phyloP scores from a whole-genome alignment of 805 yeast genomes.

The Saccharomycopsis amapae region DNA sequence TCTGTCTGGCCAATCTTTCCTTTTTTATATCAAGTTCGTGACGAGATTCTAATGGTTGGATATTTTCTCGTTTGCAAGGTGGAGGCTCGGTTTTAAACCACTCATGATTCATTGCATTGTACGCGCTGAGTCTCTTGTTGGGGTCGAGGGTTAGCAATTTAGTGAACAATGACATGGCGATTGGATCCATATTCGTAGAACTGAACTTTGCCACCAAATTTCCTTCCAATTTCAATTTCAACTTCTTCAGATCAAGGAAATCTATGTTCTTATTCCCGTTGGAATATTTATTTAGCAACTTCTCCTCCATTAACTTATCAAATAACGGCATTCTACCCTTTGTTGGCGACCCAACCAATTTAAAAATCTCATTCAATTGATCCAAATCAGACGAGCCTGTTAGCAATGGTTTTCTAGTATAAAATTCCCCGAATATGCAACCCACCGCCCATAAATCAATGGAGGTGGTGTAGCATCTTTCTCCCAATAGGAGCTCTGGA shows the following conservation, averaged over 20 bases:
- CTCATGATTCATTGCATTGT: conserved; percentile 61
- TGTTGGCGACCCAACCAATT: conserved; percentile 74
- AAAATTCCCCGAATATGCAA: conserved; percentile 90
- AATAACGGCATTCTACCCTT: conserved; percentile 15
- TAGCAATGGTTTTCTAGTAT: conserved; percentile 71
- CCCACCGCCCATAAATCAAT: conserved; percentile 98
- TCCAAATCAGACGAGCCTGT: conserved; percentile 83
- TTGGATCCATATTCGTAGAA: conserved; percentile 31
- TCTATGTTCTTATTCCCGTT: conserved; percentile 1
- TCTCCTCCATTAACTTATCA: conserved; percentile 18
- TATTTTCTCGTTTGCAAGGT: conserved; percentile 45
- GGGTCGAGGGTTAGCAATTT: conserved; percentile 69
- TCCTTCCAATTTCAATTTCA: conserved; percentile 28
- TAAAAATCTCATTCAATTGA: conserved; percentile 78
- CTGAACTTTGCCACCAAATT: conserved; percentile 44
- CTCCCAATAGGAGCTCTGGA: conserved; percentile 86
- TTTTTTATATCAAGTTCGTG: conserved; percentile 76
- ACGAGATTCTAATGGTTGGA: conserved; percentile 76
- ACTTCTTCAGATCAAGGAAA: conserved; percentile 9
- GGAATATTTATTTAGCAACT: conserved; percentile 1
- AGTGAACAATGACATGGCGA: conserved; percentile 50
- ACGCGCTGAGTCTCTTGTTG: conserved; percentile 63
- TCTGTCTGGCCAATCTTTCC: conserved; percentile 25
- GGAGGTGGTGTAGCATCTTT: conserved; percentile 81
- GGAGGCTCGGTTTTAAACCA: conserved; percentile 65